Evolutionary conservation across 2,329 filamentous ascomycete genomes (phyloP), one percentile per base, ranked within the genome.

Genomic region (Tolypocladium tundrense): DNA sequence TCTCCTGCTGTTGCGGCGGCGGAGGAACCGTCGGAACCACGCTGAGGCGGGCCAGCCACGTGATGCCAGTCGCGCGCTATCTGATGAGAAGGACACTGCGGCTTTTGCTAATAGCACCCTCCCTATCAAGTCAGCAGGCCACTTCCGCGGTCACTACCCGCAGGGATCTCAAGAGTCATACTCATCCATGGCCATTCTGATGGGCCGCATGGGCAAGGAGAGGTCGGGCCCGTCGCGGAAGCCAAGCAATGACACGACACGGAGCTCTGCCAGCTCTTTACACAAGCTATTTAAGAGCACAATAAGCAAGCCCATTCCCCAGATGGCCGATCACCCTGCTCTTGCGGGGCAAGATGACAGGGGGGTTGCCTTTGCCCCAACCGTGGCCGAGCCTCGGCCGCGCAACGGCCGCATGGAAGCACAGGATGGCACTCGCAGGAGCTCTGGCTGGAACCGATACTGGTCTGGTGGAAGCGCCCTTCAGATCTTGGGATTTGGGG

Each of bases 361-460:
- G 58, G 74, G 70, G 10, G 72, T 77, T 5, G 70, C 73, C 3
- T 77, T 76, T 58, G 69, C 70, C 6, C 63, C 70, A 1, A 61
- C 63, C 2, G 67, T 69, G 42, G 66, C 61, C 3, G 67, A 69
- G 67, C 74, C 74, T 59, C 74, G 71, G 58, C 67, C 69, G 61
- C 69, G 66, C 60, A 69, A 67, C 50, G 65, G 60, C 59, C 73
- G 57, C 60, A 63, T 61, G 60, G 72, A 68, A 56, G 65, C 60
- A 61, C 72, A 79, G 54, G 78, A 75, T 54, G 73, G 72, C 51
- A 73, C 76, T 24, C 78, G 84, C 57, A 79, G 83, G 66, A 89
- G 86, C 64, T 90, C 87, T 4, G 87, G 87, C 53, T 91, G 88
- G 88, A 90, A 89, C 70, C 77, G 83, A 56, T 91, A 90, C 72